Evolutionary conservation across 257 asterid species (phyloP), one percentile per base, ranked within the genome.

Genomic region (Fraxinus anomala): DNA sequence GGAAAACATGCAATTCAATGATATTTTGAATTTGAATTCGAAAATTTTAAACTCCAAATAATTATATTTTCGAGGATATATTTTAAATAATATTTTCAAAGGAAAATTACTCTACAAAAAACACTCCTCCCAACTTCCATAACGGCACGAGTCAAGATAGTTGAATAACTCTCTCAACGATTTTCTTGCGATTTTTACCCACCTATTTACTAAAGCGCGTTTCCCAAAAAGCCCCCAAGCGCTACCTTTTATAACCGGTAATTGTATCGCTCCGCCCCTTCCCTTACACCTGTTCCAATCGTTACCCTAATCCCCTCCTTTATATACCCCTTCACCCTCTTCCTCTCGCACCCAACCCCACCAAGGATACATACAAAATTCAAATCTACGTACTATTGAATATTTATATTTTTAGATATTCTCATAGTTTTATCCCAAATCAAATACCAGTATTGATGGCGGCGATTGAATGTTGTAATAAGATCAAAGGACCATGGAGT

Each of bases 401-500:
- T 19, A 21, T 56, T 56, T 54, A 5, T n/a, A n/a, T 54, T 54
- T 56, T 56, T 51, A 21, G 23, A 8, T 5, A 21, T n/a, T n/a
- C n/a, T n/a, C n/a, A n/a, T n/a, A n/a, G n/a, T n/a, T n/a, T n/a
- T n/a, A n/a, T n/a, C n/a, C n/a, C n/a, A n/a, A n/a, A n/a, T n/a
- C n/a, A n/a, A n/a, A n/a, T n/a, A n/a, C 14, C 12, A 19, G 66
- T n/a, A 56, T 56, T 21, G 21, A 56, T 56, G 67, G 67, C 67
- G 67, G 67, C 67, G 67, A 23, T 19, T 19, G 67, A 56, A 56
- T 23, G 67, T 23, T 1, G 12, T 51, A 47, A 21, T 3, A 39
- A 17, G 59, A 70, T 70, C 30, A 70, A 39, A 26, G 74, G 74
- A 47, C 59, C 74, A 8, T 70, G 74, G 74, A 70, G 59, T 39